Evolutionary conservation across 306 rosid species (phyloP), one percentile per base, ranked within the genome.

Genomic region (Hippophae tibetana): DNA sequence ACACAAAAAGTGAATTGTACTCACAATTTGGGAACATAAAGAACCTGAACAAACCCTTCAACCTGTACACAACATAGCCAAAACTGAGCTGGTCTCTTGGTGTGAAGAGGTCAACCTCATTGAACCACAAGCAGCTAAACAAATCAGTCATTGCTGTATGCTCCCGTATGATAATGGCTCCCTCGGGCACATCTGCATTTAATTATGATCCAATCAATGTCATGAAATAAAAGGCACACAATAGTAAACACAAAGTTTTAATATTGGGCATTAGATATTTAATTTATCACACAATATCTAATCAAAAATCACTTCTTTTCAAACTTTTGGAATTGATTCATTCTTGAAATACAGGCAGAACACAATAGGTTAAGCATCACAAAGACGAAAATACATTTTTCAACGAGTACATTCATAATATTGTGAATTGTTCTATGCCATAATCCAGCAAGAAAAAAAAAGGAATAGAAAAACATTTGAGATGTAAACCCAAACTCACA

Each of bases 61-160:
- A 71, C 74, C 99, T 86, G 88, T 80, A 88, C 6, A 84, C 88
- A 55, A 82, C 94, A 68, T 88, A 93, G 23, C 99, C 99, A 67
- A 93, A 93, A 74, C 99, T 88, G 76, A 93, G 82, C 76, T 93
- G 99, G 74, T 93, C 99, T 76, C 97, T 86, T 25, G 99, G 97
- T 13, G 99, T 93, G 82, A 93, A 86, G 76, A 86, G 95, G 82
- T 88, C 72, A 54, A 93, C 97, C 87, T 88, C 97, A 47, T 86
- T 93, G 79, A 93, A 93, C 99, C 97, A 93, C 84, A 93, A 70
- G 74, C 97, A 93, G 79, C 97, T 88, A 82, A 93, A 93, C 82
- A 93, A 79, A 69, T 93, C 77, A 40, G 74, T 93, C 67, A 82
- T 81, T 3, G 73, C 77, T 1, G 90, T 86, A 42, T 93, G 99